These are phyloP conservation scores for Fusarium abutilonis DNA, from an alignment of 2,329 filamentous ascomycete species.

Conservation along the genomic window DNA sequence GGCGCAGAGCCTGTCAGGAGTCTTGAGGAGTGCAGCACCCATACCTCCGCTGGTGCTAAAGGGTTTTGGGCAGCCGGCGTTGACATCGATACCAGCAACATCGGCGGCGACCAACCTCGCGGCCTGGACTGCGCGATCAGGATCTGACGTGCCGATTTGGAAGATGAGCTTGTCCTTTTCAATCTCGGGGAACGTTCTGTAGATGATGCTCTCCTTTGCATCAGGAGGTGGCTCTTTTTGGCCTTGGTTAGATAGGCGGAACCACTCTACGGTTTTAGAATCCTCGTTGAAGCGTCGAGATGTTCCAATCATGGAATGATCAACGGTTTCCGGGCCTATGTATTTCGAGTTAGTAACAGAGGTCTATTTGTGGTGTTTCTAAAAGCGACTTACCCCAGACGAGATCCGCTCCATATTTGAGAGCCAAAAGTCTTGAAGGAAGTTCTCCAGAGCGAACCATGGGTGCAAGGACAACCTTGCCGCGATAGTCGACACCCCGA, in stretches of 20 bases:
- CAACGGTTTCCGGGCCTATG: slow-evolving; percentile 91
- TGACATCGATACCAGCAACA: slow-evolving; percentile 94
- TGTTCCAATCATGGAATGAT: slow-evolving; percentile 89
- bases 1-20: slow-evolving; percentile 81
- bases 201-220: slow-evolving; percentile 76
- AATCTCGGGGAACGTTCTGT: slow-evolving; percentile 79
- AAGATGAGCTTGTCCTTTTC: slow-evolving; percentile 84
- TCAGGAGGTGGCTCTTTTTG: slow-evolving; percentile 65
- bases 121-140: slow-evolving; percentile 83
- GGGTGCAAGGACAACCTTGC: slow-evolving; percentile 92
- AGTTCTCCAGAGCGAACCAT: slow-evolving; percentile 99
- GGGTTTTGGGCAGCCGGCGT: slow-evolving; percentile 97
- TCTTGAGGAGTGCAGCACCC: slow-evolving; percentile 89
- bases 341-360: slow-evolving; percentile 5
- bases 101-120: slow-evolving; percentile 85
- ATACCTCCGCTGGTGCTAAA: slow-evolving; percentile 95
- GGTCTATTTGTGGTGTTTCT: not conserved
- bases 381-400: slow-evolving; percentile 78
- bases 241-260: slow-evolving; percentile 76
- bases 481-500: slow-evolving; percentile 91
- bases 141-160: slow-evolving; percentile 89
- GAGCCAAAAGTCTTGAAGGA: slow-evolving; percentile 84
- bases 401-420: slow-evolving; percentile 95
- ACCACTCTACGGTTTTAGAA: slow-evolving; percentile 86
- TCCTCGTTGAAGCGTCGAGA: slow-evolving; percentile 78